phyloP scores from a whole-genome alignment of 148 eudicot genomes.

The Polygonum maritimum region DNA sequence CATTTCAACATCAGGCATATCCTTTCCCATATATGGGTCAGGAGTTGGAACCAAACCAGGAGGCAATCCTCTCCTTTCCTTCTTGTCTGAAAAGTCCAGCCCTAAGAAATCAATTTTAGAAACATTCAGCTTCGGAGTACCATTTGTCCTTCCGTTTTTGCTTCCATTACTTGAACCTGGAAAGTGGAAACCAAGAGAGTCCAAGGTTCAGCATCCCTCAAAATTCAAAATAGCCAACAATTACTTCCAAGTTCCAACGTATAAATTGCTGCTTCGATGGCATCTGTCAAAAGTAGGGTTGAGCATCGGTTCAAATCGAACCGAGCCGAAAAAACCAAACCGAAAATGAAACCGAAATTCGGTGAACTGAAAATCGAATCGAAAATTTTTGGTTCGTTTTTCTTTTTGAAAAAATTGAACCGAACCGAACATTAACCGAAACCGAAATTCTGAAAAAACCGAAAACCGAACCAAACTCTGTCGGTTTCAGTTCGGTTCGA shows the following conservation, averaged over 20 bases:
- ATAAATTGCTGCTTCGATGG: neutral
- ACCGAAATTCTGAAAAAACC: too few species aligned
- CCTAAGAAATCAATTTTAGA: constrained; percentile 76
- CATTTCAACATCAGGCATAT: constrained; percentile 78
- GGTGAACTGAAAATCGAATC: too few species aligned
- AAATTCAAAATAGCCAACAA: neutral
- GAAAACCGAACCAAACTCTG: too few species aligned
- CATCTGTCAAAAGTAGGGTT: neutral
- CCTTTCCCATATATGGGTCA: constrained; percentile 47
- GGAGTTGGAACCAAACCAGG: constrained; percentile 57
- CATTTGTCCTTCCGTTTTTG: constrained; percentile 8
- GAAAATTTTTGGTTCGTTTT: too few species aligned
- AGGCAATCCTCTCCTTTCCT: constrained; percentile 58
- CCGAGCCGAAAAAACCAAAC: too few species aligned
- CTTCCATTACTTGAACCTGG: constrained; percentile 28
- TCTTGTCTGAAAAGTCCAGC: constrained; percentile 69
- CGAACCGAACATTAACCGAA: too few species aligned
- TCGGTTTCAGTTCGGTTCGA: too few species aligned
- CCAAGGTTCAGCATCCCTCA: neutral
- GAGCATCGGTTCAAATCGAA: too few species aligned
- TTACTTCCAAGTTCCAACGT: neutral
- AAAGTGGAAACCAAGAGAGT: constrained; percentile 23
- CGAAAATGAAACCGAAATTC: too few species aligned
- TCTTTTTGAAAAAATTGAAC: too few species aligned
- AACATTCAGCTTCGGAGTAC: constrained; percentile 20